Base-by-base conservation (phyloP, 169 alveolate species). In the Perkinsus chesapeaki region DNA sequence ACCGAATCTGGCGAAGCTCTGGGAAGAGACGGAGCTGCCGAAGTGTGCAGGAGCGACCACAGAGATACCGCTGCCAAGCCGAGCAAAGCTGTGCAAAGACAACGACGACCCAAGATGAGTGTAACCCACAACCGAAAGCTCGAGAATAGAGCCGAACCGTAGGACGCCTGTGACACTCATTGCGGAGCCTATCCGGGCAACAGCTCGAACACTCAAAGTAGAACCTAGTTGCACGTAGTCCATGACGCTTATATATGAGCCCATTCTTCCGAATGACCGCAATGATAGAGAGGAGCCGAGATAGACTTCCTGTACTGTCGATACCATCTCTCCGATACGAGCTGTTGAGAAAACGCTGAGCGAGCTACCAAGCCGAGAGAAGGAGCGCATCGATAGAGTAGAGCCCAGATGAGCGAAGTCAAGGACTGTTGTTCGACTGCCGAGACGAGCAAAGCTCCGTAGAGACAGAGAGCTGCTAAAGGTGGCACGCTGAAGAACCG, bases 321-420 rank as follows among this genome's bases (percentile, higher is more conserved):
- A 91, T 23, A 91, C 72, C 31, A 5, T 10, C 36, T 47, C 39
- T 37, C 92, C 92, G 72, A 91, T 31, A 60, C 73, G 73, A 1
- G 72, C 9, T 38, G 39, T 39, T n/a, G 34, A 16, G 92, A 39
- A 91, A 31, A 91, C 92, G 48, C 39, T 19, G 34, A 91, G 23
- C 16, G 60, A 23, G n/a, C 60, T 38, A 9, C 92, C 92, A 60
- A 39, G 39, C 39, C 92, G 43, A 38, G 72, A 91, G 72, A n/a
- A 10, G 60, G 73, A 10, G 39, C 92, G 92, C 39, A 91, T 23
- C 72, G 92, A 91, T 27, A 91, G 92, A 34, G 19, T 91, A 7
- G 39, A 16, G 3, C 92, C 92, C 39, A 91, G 92, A 47, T 91
- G 92, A 39, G 39, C 92, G 39, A 91, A 91, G 48, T 91, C 92